These are phyloP conservation scores for Arabis alpina DNA, from an alignment of 345 rosid species.

Conservation along the genomic window DNA sequence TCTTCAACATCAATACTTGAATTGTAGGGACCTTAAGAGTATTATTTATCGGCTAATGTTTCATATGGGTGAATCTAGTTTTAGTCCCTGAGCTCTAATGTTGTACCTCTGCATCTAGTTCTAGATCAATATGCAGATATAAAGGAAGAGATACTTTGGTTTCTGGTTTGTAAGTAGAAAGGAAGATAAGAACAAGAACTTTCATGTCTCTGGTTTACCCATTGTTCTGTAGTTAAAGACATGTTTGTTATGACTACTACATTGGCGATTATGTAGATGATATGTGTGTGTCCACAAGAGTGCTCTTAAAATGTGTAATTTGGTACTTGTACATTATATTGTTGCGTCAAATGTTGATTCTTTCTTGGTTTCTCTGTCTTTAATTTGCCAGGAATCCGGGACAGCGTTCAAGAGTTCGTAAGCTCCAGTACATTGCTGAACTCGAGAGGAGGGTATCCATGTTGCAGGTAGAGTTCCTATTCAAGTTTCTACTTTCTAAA, in stretches of 20 bases:
- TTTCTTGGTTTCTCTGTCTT: slow-evolving; percentile 15
- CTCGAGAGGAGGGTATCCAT: slow-evolving; percentile 69
- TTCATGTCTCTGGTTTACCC: slow-evolving; percentile 21
- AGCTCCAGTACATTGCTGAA: slow-evolving; percentile 81
- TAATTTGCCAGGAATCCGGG: slow-evolving; percentile 59
- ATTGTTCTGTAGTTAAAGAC: slow-evolving; percentile 17
- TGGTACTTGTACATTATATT: slow-evolving; percentile 14
- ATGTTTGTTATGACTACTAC: background rate
- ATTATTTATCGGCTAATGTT: slow-evolving; percentile 11
- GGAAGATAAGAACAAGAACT: background rate
- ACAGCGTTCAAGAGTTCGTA: slow-evolving; percentile 86
- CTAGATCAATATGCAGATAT: slow-evolving; percentile 9
- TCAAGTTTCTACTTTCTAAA: slow-evolving; percentile 12
- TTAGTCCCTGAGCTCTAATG: slow-evolving; percentile 7
- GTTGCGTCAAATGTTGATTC: slow-evolving; percentile 4
- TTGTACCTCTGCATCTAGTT: slow-evolving; percentile 4
- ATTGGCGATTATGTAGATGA: slow-evolving; percentile 12
- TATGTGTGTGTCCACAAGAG: slow-evolving; percentile 11
- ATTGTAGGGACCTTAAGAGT: background rate
- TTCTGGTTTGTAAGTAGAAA: slow-evolving; percentile 4
- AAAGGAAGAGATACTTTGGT: background rate
- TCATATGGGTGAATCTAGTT: slow-evolving; percentile 15
- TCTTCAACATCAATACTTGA: background rate
- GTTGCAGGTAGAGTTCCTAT: slow-evolving; percentile 58
- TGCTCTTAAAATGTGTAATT: slow-evolving; percentile 14